phyloP scores from a whole-genome alignment of 371 early-diverging fungal genomes.

The Haplosporangium sp. region DNA sequence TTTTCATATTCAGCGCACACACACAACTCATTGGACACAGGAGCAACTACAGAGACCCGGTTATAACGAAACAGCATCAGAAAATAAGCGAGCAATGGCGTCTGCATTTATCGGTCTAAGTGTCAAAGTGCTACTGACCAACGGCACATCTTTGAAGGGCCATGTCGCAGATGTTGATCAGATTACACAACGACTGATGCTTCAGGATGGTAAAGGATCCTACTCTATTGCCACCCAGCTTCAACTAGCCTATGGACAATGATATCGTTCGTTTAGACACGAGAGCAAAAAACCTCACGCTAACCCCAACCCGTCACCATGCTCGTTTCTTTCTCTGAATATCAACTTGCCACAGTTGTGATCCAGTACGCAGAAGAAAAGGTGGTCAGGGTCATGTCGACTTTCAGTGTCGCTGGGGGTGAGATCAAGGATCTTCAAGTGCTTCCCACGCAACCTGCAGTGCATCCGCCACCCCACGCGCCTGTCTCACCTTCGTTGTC shows the following conservation, averaged over 20 bases:
- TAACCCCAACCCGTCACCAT: too few species aligned
- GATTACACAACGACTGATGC: constrained; percentile 61
- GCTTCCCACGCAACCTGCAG: constrained; percentile 41
- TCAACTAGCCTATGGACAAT: not conserved
- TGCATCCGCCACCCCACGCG: constrained; percentile 19
- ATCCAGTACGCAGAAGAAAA: constrained; percentile 36
- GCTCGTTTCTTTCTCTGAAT: not conserved
- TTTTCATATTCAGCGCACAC: too few species aligned
- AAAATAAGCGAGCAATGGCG: constrained; percentile 55
- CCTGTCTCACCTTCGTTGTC: constrained; percentile 13
- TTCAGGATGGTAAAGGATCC: constrained; percentile 61
- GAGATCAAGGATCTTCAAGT: constrained; percentile 65
- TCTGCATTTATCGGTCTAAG: constrained; percentile 67
- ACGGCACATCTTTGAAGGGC: constrained; percentile 63
- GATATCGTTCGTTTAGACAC: not conserved
- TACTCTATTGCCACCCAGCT: not conserved
- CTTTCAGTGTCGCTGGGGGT: constrained; percentile 45
- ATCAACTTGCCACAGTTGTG: constrained; percentile 20
- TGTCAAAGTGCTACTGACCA: constrained; percentile 60
- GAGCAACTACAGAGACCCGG: not conserved
- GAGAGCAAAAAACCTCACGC: too few species aligned
- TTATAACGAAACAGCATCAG: not conserved
- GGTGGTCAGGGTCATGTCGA: constrained; percentile 24
- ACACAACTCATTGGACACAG: too few species aligned
- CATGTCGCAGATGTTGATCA: constrained; percentile 65